Base-by-base conservation (phyloP, 1,284 basidiomycete genomes). In the Cutaneotrichosporon sp. region DNA sequence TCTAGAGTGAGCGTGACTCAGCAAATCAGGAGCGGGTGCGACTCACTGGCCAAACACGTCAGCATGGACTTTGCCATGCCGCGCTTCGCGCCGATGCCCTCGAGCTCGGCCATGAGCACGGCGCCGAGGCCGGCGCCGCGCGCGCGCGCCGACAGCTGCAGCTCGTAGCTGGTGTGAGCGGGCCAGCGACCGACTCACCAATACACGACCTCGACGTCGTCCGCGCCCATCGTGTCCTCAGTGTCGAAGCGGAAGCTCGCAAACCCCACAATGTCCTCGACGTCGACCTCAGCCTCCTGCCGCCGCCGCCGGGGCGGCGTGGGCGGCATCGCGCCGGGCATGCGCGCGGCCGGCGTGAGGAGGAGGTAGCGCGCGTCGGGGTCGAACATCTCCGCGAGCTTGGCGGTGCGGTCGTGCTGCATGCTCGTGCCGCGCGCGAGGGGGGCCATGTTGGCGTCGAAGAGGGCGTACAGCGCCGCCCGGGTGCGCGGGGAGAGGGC, bases 201-300 rank as follows among this genome's bases (percentile, higher is more conserved):
- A 59, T 78, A 78, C 1, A 73, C 62, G 3, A 78, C 75, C 62
- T 76, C 75, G 3, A 64, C 75, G 53, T 76, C 73, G 25, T 67
- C 58, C 2, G 56, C 33, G 1, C 64, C 65, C 53, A 74, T 47
- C 6, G 78, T 79, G 60, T 79, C 74, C 64, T 79, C 78, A 3
- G 72, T 77, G 55, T 78, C 77, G 55, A 79, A 80, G n/a, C 77
- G 67, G 56, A 78, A 79, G 36, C 70, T 70, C n/a, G 67, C 70
- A 56, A 72, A 80, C 18, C 73, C 78, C 11, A 77, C 34, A 34
- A 78, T 33, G 13, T 54, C 46, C 2, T 49, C 50, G n/a, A 51
- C 1, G 16, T 56, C 52, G n/a, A 18, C 36, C 14, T 60, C 54
- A 27, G 25, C 29, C 38, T 58, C 59, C 31, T 49, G 45, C 33